Evolutionary conservation across 2,329 filamentous ascomycete species (phyloP), one percentile per base, ranked within the genome.

Genomic region (Clarireedia homoeocarpa): DNA sequence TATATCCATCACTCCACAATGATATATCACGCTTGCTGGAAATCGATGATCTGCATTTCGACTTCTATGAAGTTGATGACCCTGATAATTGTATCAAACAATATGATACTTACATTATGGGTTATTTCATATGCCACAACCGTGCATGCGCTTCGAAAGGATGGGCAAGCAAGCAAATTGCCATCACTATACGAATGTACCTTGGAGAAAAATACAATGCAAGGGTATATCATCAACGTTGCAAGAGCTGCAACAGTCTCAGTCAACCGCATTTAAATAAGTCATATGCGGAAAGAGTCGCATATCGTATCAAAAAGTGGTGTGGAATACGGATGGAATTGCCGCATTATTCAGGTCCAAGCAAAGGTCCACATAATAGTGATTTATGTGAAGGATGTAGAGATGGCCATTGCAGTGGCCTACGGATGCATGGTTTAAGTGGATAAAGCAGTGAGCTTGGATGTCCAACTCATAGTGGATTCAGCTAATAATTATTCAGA

Each of bases 221-320:
- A 46, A 64, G 71, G 56, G 72, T 77, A 45, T 77, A 75, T 60
- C 65, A 73, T 59, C 72, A 75, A 62, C 67, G 69, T 6, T 76
- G 72, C 61, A 69, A 67, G 53, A 15, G 12, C 14, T 75, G 73
- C 61, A 61, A 69, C 10, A 27, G 15, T n/a, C 62, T 73, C 0
- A 68, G 71, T 52, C 59, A 66, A 45, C 71, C 71, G 17, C 30
- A 60, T 30, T 59, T 73, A 36, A 66, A 74, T 61, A 56, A 67
- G 47, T 71, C 69, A 23, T 75, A 76, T 63, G 68, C 70, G 53
- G 71, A 75, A 58, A 67, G 74, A 61, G 65, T 75, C 9, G 66
- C 68, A 15, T 75, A 76, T 65, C 66, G 72, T 55, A 60, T 75
- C 20, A 73, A 73, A 60, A 71, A 69, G 59, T 75, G 72, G 73